Evolutionary conservation across 345 rosid species (phyloP), one percentile per base, ranked within the genome.

Genomic region (Jatropha curcas): DNA sequence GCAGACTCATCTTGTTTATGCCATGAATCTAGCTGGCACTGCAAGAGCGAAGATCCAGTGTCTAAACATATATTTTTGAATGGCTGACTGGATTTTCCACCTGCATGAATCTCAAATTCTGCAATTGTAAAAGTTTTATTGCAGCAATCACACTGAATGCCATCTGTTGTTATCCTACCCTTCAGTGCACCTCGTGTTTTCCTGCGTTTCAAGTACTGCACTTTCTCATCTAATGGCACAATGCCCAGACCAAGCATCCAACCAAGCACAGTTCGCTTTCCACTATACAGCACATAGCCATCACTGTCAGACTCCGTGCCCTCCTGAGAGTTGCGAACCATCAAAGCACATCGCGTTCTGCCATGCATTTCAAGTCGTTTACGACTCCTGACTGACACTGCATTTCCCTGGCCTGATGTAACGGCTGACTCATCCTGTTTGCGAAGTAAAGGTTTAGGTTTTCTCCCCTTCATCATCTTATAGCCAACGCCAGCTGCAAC

Each of bases 181-280:
- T 80, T 82, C 14, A 77, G 77, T 70, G 76, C 77, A 72, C 75
- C 77, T 34, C 59, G 71, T 64, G 90, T 71, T 66, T 82, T 82
- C 55, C 76, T 65, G 71, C 60, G 76, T 76, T 82, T 78, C 80
- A 72, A 69, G 80, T 84, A 89, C 69, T 84, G 82, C 74, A 94
- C 91, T 79, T 85, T 87, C 68, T 81, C 90, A 58, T 87, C 77
- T 37, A 83, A 72, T 77, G 81, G 83, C 61, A 92, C 79, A 74
- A 82, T 70, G 43, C 89, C 91, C 68, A 79, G 59, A 74, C 87
- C 97, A 79, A 94, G 82, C 98, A 94, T 87, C 98, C 98, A 94
- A 33, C 88, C 57, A 67, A 92, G 88, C 52, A 88, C 80, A 67
- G 93, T 89, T 67, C 97, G 86, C 79, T 89, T 90, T 67, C 94